Conservation (phyloP, 441 rosid genomes). For the Croton setiger region DNA sequence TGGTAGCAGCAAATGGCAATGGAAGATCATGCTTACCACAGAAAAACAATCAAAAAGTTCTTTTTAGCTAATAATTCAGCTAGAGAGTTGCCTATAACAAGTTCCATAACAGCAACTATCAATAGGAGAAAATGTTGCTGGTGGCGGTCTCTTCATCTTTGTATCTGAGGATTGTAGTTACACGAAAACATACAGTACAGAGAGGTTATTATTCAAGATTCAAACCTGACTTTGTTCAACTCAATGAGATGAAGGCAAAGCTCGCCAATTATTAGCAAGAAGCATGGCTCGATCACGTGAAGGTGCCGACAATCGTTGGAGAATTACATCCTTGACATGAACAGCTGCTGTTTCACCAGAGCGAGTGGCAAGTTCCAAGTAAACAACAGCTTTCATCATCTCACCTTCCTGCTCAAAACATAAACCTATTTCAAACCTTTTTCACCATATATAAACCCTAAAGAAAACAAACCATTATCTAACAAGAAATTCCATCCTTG, state of each 20-base stretch:
- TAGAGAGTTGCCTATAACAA: background rate
- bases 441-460: conserved; percentile 9
- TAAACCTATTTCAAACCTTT: conserved; percentile 5
- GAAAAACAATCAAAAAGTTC: background rate
- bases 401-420: conserved; percentile 63
- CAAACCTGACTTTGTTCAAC: conserved; percentile 10
- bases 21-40: background rate
- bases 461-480: background rate
- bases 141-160: background rate
- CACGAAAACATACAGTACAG: background rate
- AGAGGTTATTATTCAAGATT: conserved; percentile 1
- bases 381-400: conserved; percentile 65
- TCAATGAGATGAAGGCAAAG: conserved; percentile 48
- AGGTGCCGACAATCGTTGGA: conserved; percentile 54
- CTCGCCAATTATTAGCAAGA: conserved; percentile 58
- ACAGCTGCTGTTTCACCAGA: conserved; percentile 73
- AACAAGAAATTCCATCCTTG: background rate
- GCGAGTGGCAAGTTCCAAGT: conserved; percentile 83
- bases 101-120: background rate
- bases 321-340: conserved; percentile 60
- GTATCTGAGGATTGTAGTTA: background rate
- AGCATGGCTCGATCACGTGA: conserved; percentile 46
- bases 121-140: background rate
- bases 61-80: background rate
- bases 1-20: background rate